Evolutionary conservation across 495 filamentous ascomycete species (phyloP).

Genomic region (Achaetomiella virescens): DNA sequence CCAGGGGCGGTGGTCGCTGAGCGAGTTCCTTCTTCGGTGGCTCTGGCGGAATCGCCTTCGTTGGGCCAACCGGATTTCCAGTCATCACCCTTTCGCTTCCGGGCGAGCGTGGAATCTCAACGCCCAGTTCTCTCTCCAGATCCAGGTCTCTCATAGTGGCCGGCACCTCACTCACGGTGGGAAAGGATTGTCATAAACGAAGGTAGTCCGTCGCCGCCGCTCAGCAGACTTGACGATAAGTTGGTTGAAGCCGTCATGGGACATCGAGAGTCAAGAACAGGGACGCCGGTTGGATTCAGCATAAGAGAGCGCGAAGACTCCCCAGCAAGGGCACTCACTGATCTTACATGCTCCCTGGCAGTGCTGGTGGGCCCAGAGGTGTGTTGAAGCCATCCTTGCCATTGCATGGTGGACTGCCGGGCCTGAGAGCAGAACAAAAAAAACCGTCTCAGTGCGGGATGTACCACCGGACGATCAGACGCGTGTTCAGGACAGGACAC

Average conservation of each 20-base stretch:
- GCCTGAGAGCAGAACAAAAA: too few species aligned
- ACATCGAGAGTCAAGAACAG: neutral
- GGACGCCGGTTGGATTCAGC: slow-evolving; percentile 2
- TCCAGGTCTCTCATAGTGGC: slow-evolving; percentile 19
- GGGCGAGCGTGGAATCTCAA: slow-evolving; percentile 3
- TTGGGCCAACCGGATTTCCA: neutral
- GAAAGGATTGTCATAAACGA: slow-evolving; percentile 11
- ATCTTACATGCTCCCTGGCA: too few species aligned
- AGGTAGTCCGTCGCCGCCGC: slow-evolving; percentile 27
- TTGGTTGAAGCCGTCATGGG: neutral
- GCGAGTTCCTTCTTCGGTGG: slow-evolving; percentile 21
- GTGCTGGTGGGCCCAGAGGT: neutral
- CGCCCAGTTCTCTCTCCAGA: slow-evolving; percentile 20
- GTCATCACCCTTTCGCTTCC: neutral
- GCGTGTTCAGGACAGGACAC: too few species aligned
- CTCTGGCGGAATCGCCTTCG: slow-evolving; percentile 20
- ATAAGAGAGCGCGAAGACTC: slow-evolving; percentile 7
- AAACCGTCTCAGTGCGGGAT: too few species aligned
- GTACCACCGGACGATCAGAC: too few species aligned
- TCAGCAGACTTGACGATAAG: slow-evolving; percentile 25
- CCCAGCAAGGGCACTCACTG: neutral
- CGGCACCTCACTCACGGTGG: slow-evolving; percentile 15
- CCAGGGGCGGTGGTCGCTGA: slow-evolving; percentile 6
- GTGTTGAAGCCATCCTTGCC: neutral
- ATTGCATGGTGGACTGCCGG: too few species aligned